Evolutionary conservation across 2,329 filamentous ascomycete genomes (phyloP).

Genomic region (Xylariales sp.): DNA sequence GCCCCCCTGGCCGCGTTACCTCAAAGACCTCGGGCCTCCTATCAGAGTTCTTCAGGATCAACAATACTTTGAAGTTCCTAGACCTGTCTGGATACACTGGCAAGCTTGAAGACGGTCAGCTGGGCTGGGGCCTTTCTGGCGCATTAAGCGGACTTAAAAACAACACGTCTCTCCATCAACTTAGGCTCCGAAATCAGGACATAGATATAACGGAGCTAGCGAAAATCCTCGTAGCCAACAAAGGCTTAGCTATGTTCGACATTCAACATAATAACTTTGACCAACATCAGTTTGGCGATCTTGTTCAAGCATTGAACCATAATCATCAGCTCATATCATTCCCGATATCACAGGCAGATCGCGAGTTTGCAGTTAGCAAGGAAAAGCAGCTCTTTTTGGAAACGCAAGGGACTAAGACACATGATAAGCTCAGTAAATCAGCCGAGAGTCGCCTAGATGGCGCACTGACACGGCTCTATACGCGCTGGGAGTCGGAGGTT

Average conservation of each 20-base stretch:
- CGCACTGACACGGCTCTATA: conserved; percentile 42
- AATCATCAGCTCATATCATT: conserved; percentile 50
- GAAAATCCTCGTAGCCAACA: conserved; percentile 61
- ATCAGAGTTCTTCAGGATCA: conserved; percentile 63
- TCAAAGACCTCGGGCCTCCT: conserved; percentile 61
- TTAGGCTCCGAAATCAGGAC: conserved; percentile 68
- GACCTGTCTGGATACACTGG: conserved; percentile 68
- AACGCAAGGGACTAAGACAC: conserved; percentile 33
- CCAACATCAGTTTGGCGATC: conserved; percentile 48
- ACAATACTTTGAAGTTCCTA: conserved; percentile 63
- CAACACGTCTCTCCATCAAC: conserved; percentile 60
- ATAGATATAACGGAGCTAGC: conserved; percentile 60
- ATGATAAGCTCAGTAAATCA: conserved; percentile 42
- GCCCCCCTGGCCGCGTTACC: conserved; percentile 60
- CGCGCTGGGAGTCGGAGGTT: conserved; percentile 46
- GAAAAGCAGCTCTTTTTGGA: conserved; percentile 44
- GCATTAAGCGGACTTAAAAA: conserved; percentile 60
- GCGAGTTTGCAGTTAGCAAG: conserved; percentile 45
- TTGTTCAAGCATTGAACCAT: conserved; percentile 46
- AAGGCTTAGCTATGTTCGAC: conserved; percentile 63
- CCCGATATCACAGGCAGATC: conserved; percentile 44
- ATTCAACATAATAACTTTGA: conserved; percentile 67
- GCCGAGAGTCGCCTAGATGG: conserved; percentile 45
- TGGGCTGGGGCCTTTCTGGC: conserved; percentile 64
- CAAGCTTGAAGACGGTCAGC: conserved; percentile 67